Conservation (phyloP, 345 rosid genomes). For the Camelina sativa region DNA sequence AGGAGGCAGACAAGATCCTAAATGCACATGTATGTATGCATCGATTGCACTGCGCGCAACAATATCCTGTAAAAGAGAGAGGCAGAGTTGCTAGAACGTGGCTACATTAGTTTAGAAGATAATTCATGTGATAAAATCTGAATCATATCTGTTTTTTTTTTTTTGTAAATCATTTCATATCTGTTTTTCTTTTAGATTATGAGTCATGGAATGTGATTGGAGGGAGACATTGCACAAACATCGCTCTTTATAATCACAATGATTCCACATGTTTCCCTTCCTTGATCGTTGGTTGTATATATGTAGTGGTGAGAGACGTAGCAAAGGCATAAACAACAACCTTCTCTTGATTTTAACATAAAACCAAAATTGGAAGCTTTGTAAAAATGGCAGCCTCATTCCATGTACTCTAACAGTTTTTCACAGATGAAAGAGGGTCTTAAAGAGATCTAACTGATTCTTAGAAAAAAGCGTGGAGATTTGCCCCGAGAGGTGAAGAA, state of each 20-base stretch:
- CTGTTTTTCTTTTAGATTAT: not conserved
- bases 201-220: not conserved
- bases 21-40: not conserved
- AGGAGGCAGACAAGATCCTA: not conserved
- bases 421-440: no score
- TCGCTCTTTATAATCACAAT: not conserved
- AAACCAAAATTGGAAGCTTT: not conserved
- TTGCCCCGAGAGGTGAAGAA: no score
- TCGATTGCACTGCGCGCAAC: not conserved
- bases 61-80: no score
- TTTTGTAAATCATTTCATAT: not conserved
- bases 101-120: not conserved
- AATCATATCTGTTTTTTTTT: not conserved
- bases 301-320: not conserved
- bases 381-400: no score
- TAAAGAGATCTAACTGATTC: no score
- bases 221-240: conserved; percentile 4
- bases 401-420: no score
- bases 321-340: not conserved
- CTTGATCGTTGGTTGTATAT: not conserved
- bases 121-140: not conserved
- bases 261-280: not conserved
- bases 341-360: not conserved
- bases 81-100: not conserved
- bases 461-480: no score